These are phyloP conservation scores for Blastomyces silverae DNA, from an alignment of 2,329 filamentous ascomycete species.

Conservation along the genomic window DNA sequence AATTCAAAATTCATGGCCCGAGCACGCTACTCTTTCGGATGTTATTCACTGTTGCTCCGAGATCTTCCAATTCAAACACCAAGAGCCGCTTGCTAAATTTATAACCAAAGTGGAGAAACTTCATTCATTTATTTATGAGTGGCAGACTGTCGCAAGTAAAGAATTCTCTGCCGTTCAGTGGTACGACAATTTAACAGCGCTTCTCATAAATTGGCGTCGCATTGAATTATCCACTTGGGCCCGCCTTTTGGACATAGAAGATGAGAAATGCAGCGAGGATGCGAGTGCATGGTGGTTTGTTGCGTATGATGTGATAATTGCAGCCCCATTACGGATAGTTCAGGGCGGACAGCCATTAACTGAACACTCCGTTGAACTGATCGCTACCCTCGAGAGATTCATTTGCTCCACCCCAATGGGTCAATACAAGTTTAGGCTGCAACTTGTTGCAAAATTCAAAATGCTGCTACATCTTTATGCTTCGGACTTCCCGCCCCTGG, in stretches of 20 bases:
- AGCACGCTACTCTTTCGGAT: conserved; percentile 73
- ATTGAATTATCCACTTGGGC: conserved; percentile 91
- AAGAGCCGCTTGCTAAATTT: conserved; percentile 78
- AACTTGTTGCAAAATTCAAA: conserved; percentile 56
- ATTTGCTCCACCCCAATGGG: conserved; percentile 72
- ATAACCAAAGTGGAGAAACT: conserved; percentile 83
- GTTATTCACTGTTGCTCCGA: conserved; percentile 68
- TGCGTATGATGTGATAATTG: conserved; percentile 82
- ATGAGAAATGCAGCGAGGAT: conserved; percentile 64
- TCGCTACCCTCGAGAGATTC: conserved; percentile 72
- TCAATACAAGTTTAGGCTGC: conserved; percentile 67
- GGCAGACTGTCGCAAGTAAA: conserved; percentile 86
- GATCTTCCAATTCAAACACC: conserved; percentile 66
- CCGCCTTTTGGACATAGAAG: conserved; percentile 77
- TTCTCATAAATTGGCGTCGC: conserved; percentile 82
- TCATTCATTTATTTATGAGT: conserved; percentile 79
- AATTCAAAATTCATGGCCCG: conserved; percentile 58
- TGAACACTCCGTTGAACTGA: conserved; percentile 59
- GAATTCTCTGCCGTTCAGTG: conserved; percentile 62
- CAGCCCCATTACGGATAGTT: conserved; percentile 61
- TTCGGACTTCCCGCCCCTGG: conserved; percentile 53
- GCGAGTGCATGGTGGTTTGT: conserved; percentile 95
- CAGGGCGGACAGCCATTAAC: conserved; percentile 54
- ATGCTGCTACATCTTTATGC: conserved; percentile 59
- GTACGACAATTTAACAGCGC: conserved; percentile 70